A percentile compares a stretch with the other conserved stretches of the same genome.
Conservation (phyloP, 179 eudicot genomes). For the Corrigiola litoralis region DNA sequence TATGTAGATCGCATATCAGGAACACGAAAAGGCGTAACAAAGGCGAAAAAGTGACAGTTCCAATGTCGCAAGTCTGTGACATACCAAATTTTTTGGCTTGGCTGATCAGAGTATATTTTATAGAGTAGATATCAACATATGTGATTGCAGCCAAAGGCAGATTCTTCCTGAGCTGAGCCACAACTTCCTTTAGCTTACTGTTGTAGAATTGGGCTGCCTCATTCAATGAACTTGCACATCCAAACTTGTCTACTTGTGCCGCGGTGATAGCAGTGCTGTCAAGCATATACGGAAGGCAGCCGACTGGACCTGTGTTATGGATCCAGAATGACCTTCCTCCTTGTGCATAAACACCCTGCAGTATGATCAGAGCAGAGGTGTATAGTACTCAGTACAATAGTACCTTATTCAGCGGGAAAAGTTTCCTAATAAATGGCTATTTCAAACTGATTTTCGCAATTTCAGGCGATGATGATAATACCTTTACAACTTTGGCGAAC, state of each 20-base stretch:
- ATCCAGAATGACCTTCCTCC: slow-evolving; percentile 92
- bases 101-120: slow-evolving; percentile 50
- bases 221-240: slow-evolving; percentile 59
- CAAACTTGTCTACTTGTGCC: slow-evolving; percentile 48
- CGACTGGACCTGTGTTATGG: slow-evolving; percentile 90
- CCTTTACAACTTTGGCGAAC: slow-evolving; percentile 51
- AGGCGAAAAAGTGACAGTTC: too few relatives aligned
- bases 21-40: background rate
- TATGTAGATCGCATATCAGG: too few relatives aligned
- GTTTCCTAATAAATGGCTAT: too few relatives aligned
- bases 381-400: background rate
- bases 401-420: too few relatives aligned
- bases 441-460: too few relatives aligned
- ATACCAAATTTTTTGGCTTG: slow-evolving; percentile 55
- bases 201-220: slow-evolving; percentile 68
- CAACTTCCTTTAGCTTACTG: slow-evolving; percentile 42
- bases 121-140: slow-evolving; percentile 70
- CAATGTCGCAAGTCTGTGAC: too few relatives aligned
- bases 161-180: slow-evolving; percentile 49
- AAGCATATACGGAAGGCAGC: slow-evolving; percentile 64
- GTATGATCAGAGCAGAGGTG: background rate
- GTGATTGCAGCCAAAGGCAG: slow-evolving; percentile 68
- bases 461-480: slow-evolving; percentile 10
- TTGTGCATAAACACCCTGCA: slow-evolving; percentile 49
- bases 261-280: slow-evolving; percentile 33